A percentile compares a stretch with the other conserved stretches of the same genome.
These are phyloP conservation scores for Fusarium solani-melongenae DNA, from an alignment of 2,329 filamentous ascomycete genomes.

Conservation along the genomic window DNA sequence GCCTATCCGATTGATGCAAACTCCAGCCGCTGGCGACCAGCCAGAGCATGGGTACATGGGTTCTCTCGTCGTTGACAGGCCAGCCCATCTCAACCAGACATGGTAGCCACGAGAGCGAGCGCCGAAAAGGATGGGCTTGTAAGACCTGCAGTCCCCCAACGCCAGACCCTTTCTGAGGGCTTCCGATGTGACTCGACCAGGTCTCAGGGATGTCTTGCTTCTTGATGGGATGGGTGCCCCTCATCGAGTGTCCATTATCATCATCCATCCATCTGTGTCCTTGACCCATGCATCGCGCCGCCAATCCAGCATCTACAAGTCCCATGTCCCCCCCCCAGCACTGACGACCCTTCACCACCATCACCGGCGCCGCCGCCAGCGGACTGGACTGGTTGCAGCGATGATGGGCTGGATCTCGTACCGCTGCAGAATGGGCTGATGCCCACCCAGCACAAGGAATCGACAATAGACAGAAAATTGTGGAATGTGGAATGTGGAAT, in stretches of 20 bases:
- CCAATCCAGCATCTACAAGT: slow-evolving; percentile 29
- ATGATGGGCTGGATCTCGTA: slow-evolving; percentile 26
- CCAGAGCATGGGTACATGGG: slow-evolving; percentile 26
- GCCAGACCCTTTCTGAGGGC: slow-evolving; percentile 12
- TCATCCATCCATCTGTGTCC: slow-evolving; percentile 19
- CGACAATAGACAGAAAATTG: slow-evolving; percentile 2
- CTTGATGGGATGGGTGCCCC: slow-evolving; percentile 10
- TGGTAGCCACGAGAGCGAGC: slow-evolving; percentile 43
- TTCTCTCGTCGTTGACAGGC: slow-evolving; percentile 36
- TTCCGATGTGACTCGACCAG: slow-evolving; percentile 14
- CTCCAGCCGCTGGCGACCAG: slow-evolving; percentile 27
- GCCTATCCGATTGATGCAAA: slow-evolving; percentile 28
- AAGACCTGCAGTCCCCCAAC: slow-evolving; percentile 19
- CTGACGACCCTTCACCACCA: slow-evolving; percentile 9
- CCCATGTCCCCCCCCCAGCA: slow-evolving; percentile 7
- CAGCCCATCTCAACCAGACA: slow-evolving; percentile 32
- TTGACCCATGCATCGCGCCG: slow-evolving; percentile 28
- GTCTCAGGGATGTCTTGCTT: slow-evolving; percentile 8
- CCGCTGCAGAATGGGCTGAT: slow-evolving; percentile 37
- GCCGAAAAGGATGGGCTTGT: slow-evolving; percentile 31
- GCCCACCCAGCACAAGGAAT: slow-evolving; percentile 7
- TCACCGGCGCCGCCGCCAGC: slow-evolving; percentile 24
- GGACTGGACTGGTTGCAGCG: slow-evolving; percentile 21
- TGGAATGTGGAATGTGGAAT: slow-evolving; percentile 23
- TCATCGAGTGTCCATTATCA: slow-evolving; percentile 9